Conservation (phyloP, 164 flowering plant genomes). For the Vitis labrusca region DNA sequence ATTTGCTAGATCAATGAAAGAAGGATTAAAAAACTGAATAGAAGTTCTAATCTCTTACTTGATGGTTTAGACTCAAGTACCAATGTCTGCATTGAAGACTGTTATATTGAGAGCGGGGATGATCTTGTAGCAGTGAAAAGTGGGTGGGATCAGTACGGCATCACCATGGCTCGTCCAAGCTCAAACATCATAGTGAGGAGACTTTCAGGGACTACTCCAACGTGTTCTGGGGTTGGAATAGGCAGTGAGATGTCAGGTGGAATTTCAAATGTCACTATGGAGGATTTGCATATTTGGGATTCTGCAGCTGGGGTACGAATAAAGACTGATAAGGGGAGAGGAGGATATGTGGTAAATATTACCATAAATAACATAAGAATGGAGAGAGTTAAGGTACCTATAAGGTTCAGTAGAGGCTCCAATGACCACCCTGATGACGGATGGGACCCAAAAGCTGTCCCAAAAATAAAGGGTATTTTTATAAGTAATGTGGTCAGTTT, state of each 20-base stretch:
- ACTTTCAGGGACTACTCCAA: slow-evolving; percentile 94
- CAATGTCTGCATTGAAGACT: slow-evolving; percentile 85
- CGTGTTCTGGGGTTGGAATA: slow-evolving; percentile 96
- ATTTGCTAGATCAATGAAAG: neutral
- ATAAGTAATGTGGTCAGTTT: slow-evolving; percentile 63
- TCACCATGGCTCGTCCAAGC: slow-evolving; percentile 80
- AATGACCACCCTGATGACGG: slow-evolving; percentile 89
- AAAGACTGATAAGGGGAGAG: slow-evolving; percentile 89
- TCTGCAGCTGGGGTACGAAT: slow-evolving; percentile 93
- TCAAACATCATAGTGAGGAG: slow-evolving; percentile 75
- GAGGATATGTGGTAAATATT: slow-evolving; percentile 80
- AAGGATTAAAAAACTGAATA: neutral
- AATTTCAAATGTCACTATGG: slow-evolving; percentile 61
- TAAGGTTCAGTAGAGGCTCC: slow-evolving; percentile 91
- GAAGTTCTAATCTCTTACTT: neutral
- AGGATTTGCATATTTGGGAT: slow-evolving; percentile 65
- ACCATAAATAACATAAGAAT: slow-evolving; percentile 60
- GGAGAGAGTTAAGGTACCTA: slow-evolving; percentile 84
- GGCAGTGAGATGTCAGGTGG: slow-evolving; percentile 99
- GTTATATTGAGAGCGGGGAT: slow-evolving; percentile 99
- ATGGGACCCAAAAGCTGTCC: slow-evolving; percentile 88
- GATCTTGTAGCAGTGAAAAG: slow-evolving; percentile 97
- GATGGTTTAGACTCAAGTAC: slow-evolving; percentile 71
- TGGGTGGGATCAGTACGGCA: slow-evolving; percentile 98
- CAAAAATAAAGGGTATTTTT: slow-evolving; percentile 63